Base-by-base conservation (phyloP, 257 asterid genomes). In the Fraxinus pennsylvanica region DNA sequence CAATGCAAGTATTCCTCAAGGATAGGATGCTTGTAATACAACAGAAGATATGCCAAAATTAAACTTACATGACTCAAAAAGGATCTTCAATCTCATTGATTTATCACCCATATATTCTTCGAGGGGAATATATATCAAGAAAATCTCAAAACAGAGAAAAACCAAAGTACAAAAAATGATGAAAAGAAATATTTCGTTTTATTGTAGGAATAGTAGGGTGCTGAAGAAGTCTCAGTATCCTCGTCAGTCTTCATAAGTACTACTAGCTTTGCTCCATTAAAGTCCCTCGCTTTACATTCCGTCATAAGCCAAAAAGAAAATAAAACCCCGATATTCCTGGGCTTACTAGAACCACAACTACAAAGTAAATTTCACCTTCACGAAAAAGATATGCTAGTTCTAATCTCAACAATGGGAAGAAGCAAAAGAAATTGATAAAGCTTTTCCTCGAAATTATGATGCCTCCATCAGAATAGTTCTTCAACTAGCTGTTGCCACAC, bases 401-500 rank as follows among this genome's bases (percentile, higher is more conserved):
- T 47, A 47, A 47, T 15, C 59, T 47, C 15, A 15, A 47, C 21
- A 15, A 47, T 47, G 21, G 4, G 30, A 61, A 27, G 10, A 72
- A 13, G n/a, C 9, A 22, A 72, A 9, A 25, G 32, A n/a, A 72
- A 59, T 9, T 21, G 67, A 21, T 22, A 21, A 59, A n/a, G 32
- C 33, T n/a, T 38, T 41, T 19, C 38, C 43, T 41, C 33, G 17
- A 47, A 14, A 47, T 47, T 47, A 43, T 41, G 59, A 72, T 8
- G 41, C 32, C 47, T 50, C 52, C 30, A 13, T 22, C 9, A 8
- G 33, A 12, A 25, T 4, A 38, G 17, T 43, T 72, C 75, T 38
- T 72, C 75, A 72, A 41, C 75, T 43, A 43, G 57, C 32, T 8
- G 57, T 72, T 41, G 75, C 57, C 19, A 35, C 65, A 43, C 22